These are phyloP conservation scores for Teratosphaeria nubilosa DNA, from an alignment of 2,329 filamentous ascomycete species.

Conservation along the genomic window DNA sequence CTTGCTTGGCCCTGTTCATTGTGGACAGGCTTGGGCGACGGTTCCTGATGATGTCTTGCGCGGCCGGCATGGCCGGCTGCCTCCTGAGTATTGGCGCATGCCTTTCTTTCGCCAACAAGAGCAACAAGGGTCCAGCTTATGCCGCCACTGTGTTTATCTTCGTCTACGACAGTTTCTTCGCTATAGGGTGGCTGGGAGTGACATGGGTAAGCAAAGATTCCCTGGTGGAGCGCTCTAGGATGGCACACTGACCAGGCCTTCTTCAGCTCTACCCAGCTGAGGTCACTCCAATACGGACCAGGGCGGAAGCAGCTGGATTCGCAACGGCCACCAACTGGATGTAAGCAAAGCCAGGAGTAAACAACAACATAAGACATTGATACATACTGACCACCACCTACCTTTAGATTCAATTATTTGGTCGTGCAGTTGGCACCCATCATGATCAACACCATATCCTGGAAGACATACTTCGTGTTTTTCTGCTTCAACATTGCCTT, in stretches of 20 bases:
- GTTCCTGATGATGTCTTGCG: slow-evolving; percentile 14
- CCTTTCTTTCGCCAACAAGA: slow-evolving; percentile 4
- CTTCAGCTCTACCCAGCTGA: neutral
- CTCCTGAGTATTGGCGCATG: slow-evolving; percentile 13
- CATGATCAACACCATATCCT: slow-evolving; percentile 46
- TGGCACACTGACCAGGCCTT: neutral
- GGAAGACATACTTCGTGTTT: slow-evolving; percentile 43
- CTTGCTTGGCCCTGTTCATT: slow-evolving; percentile 12
- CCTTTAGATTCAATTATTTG: neutral
- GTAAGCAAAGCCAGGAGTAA: neutral
- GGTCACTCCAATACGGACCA: neutral
- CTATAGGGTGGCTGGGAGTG: slow-evolving; percentile 6
- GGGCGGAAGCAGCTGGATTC: neutral
- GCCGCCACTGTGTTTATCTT: slow-evolving; percentile 24
- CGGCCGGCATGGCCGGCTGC: slow-evolving; percentile 16
- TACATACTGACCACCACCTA: neutral
- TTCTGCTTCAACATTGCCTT: slow-evolving; percentile 8
- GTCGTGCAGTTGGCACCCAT: slow-evolving; percentile 58
- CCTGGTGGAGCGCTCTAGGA: neutral
- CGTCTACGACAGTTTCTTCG: slow-evolving; percentile 19
- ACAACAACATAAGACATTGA: neutral
- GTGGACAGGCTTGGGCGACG: slow-evolving; percentile 10
- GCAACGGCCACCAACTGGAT: neutral
- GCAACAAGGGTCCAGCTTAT: slow-evolving; percentile 13
- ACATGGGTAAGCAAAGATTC: neutral